Conservation (phyloP, 2,329 filamentous ascomycete species). For the Thelonectria blattea region DNA sequence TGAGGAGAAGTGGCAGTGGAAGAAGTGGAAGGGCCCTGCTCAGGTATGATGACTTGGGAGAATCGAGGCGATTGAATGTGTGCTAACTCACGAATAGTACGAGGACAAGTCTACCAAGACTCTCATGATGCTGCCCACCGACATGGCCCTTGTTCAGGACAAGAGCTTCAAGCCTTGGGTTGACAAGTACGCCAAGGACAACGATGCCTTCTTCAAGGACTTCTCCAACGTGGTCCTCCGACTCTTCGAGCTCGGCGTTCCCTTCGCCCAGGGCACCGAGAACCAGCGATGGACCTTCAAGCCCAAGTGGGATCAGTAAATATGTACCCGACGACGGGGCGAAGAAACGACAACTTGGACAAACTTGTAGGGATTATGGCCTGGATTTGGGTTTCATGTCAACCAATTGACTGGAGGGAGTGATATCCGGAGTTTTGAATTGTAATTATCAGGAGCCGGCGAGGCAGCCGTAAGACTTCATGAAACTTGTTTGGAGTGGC, state of each 20-base stretch:
- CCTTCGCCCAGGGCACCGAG: conserved; percentile 72
- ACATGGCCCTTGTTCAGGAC: conserved; percentile 86
- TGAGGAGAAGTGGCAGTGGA: conserved; percentile 90
- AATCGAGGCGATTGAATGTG: neutral
- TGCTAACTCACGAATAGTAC: conserved; percentile 57
- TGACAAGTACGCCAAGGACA: conserved; percentile 89
- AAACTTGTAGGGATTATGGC: conserved; percentile 24
- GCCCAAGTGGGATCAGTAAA: conserved; percentile 49
- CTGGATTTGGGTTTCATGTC: conserved; percentile 28
- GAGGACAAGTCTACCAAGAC: conserved; percentile 86
- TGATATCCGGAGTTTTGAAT: conserved; percentile 40
- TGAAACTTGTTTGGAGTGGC: conserved; percentile 8
- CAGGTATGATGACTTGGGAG: conserved; percentile 53
- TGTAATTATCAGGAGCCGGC: conserved; percentile 29
- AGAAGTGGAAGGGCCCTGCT: conserved; percentile 89
- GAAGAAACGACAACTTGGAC: neutral
- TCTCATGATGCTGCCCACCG: conserved; percentile 97
- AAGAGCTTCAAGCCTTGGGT: conserved; percentile 82
- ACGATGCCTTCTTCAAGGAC: conserved; percentile 91
- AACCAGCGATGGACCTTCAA: conserved; percentile 68
- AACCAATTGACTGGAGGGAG: conserved; percentile 27
- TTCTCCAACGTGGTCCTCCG: conserved; percentile 80
- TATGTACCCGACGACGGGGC: neutral
- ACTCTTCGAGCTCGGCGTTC: conserved; percentile 93
- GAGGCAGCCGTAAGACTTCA: conserved; percentile 18